Base-by-base conservation (phyloP, 257 asterid genomes). In the Perilla frutescens region DNA sequence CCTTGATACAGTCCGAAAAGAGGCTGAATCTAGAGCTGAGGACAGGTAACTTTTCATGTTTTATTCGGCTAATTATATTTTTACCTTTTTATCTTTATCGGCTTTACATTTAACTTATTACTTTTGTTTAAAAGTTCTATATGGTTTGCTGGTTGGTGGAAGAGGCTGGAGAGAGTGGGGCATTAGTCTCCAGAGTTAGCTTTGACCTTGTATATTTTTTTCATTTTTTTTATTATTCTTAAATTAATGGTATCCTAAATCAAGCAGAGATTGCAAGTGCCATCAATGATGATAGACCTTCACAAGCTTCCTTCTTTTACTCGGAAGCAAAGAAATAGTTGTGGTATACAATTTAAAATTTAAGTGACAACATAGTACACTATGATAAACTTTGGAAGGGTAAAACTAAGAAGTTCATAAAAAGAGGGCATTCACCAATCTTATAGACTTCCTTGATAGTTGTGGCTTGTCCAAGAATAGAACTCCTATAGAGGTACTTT, bases 381-480 rank as follows among this genome's bases (percentile, higher is more conserved):
- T 89, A 92, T 76, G 83, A 84, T 59, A 91, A 82, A 66, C 80
- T 85, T 70, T 92, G 96, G 93, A 87, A 73, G 77, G 93, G 89
- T 80, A 93, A 85, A 76, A 78, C 76, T 64, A 95, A 86, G 77
- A 87, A 71, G 34, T 62, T 75, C 47, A 83, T 83, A 92, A 90
- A 77, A 84, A 90, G 80, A 87, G 93, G 77, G 90, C 83, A 36
- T 87, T 95, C 26, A 74, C 96, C 37, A 89, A 85, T 56, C 92
- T 95, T 77, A 81, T 95, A 15, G 86, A 83, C 77, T 84, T 85
- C 65, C 91, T 95, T 76, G 92, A 87, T 62, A 83, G 76, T 66
- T 86, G 85, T 73, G 97, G 99, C 31, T 80, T 95, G 79, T 85
- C 90, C 60, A 90, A 88, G 87, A 96, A 88, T 81, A 81, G 85